Conservation (phyloP, 371 early-diverging fungal genomes). For the Haplosporangium sp. region DNA sequence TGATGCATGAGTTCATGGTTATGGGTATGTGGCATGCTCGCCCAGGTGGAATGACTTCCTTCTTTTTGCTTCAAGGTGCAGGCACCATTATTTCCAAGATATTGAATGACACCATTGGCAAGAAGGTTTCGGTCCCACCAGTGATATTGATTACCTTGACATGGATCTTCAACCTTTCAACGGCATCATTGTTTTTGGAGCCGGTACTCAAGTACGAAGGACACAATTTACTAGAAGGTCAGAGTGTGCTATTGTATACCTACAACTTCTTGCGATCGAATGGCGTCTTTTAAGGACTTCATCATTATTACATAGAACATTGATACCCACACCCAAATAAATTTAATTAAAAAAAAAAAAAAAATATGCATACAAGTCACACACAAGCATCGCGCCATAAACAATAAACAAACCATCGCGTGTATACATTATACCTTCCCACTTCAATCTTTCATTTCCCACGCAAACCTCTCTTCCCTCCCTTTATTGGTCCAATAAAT, state of each 20-base stretch:
- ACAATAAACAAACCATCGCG: background rate
- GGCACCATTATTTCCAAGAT: conserved; percentile 44
- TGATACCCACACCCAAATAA: background rate
- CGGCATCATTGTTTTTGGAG: conserved; percentile 40
- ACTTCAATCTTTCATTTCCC: background rate
- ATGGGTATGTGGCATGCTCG: conserved; percentile 40
- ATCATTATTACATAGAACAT: background rate
- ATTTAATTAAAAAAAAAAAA: conserved; percentile 1
- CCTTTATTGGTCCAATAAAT: conserved; percentile 7
- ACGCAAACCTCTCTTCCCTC: background rate
- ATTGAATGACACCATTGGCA: conserved; percentile 31
- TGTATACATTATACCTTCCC: background rate
- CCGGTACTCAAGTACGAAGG: conserved; percentile 41
- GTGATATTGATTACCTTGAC: conserved; percentile 41
- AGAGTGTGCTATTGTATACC: conserved; percentile 33
- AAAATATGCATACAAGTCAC: background rate
- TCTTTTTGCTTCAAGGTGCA: conserved; percentile 49
- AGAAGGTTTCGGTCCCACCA: conserved; percentile 30
- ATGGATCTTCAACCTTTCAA: conserved; percentile 44
- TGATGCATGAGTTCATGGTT: conserved; percentile 51
- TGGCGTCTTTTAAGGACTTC: conserved; percentile 32
- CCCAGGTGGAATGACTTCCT: conserved; percentile 45
- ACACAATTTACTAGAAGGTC: conserved; percentile 29
- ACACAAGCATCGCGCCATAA: background rate
- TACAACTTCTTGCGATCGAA: conserved; percentile 47